Evolutionary conservation across 257 asterid genomes (phyloP).

Genomic region (Coffea eugenioides): DNA sequence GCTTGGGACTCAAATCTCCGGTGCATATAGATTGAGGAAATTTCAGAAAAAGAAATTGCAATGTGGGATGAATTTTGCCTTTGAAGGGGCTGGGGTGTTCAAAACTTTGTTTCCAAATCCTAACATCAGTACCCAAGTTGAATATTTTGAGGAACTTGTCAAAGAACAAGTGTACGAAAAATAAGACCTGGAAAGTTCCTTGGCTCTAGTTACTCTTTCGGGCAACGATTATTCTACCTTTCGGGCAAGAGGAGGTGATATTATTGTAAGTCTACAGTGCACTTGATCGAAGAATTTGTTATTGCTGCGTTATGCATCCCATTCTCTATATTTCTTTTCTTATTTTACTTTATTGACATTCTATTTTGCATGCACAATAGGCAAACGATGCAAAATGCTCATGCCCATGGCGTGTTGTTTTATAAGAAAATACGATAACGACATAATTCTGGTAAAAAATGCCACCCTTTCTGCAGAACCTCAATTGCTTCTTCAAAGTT

Average conservation of each 20-base stretch:
- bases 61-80: conserved; percentile 75
- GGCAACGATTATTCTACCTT: conserved; percentile 67
- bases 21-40: conserved; percentile 52
- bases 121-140: conserved; percentile 63
- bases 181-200: conserved; percentile 47
- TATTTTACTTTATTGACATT: too few relatives aligned
- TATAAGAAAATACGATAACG: background rate
- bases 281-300: background rate
- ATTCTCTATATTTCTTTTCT: too few relatives aligned
- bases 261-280: conserved; percentile 27
- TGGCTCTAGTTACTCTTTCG: conserved; percentile 49
- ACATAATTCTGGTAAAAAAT: background rate
- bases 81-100: conserved; percentile 87
- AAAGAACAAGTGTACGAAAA: conserved; percentile 34
- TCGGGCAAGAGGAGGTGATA: conserved; percentile 33
- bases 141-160: conserved; percentile 43
- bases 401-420: background rate
- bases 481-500: too few relatives aligned
- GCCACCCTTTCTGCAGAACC: too few relatives aligned
- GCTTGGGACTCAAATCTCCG: conserved; percentile 60
- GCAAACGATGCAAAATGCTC: background rate
- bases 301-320: too few relatives aligned
- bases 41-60: conserved; percentile 33
- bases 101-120: conserved; percentile 45
- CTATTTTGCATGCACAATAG: background rate